Percentiles rank a stretch among this genome's conserved stretches.
Evolutionary conservation across 441 rosid species (phyloP).

Genomic region (Erodium trifolium): DNA sequence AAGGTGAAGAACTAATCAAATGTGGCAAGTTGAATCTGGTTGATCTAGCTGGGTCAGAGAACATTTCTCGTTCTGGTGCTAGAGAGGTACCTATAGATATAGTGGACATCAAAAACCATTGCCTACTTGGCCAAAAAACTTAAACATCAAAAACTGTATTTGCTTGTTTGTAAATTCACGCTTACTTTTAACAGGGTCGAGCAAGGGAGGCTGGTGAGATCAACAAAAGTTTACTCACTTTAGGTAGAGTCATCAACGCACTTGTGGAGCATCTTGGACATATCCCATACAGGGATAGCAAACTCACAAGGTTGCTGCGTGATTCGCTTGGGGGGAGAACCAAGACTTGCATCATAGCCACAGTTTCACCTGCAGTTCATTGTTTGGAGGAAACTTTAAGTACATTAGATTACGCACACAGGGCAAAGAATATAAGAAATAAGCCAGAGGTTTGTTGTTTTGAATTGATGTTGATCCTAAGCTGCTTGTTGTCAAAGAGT

Average conservation of each 20-base stretch:
- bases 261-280: constrained; percentile 96
- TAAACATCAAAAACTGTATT: background rate
- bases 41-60: constrained; percentile 93
- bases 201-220: constrained; percentile 91
- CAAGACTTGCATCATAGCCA: constrained; percentile 94
- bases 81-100: constrained; percentile 56
- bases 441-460: constrained; percentile 71
- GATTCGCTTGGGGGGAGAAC: constrained; percentile 98
- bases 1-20: constrained; percentile 95
- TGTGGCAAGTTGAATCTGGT: constrained; percentile 96
- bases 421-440: constrained; percentile 94
- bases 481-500: too few relatives aligned
- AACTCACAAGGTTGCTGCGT: constrained; percentile 83
- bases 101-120: too few relatives aligned
- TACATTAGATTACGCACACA: constrained; percentile 94
- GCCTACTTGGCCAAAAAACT: too few relatives aligned
- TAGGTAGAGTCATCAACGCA: constrained; percentile 94
- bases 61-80: constrained; percentile 31
- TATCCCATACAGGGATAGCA: constrained; percentile 97
- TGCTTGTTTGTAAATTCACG: background rate
- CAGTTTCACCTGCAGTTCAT: constrained; percentile 84
- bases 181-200: constrained; percentile 59
- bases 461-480: background rate
- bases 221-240: constrained; percentile 96
- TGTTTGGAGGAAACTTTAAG: constrained; percentile 96